Evolutionary conservation across 192 early-diverging fungal species (phyloP), one percentile per base, ranked within the genome.

Genomic region (Rhizophlyctis rosea): DNA sequence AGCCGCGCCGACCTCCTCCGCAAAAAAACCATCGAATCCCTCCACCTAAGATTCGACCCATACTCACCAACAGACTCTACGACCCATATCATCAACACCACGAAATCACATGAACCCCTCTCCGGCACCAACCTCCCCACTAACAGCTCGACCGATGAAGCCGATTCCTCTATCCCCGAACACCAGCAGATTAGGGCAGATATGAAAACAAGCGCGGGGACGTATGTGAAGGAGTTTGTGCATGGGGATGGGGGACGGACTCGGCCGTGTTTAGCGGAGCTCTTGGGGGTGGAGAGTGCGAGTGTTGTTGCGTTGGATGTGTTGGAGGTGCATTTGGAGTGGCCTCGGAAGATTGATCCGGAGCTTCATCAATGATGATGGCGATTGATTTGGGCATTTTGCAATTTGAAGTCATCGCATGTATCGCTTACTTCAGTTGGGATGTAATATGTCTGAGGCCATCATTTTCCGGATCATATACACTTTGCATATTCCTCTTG

Each of bases 221-320:
- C 93, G 0, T 93, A 90, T 62, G 79, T 98, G 58, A 98, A 98
- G 62, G 95, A 98, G 77, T 98, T 95, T 86, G 82, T 95, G 1
- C 92, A 95, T 61, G 90, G 93, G n/a, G 95, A 98, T 76, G 65
- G 87, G 18, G 93, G 93, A 3, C 81, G 93, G 25, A 95, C 92
- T 0, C 66, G 65, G 27, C 95, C 95, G 14, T 88, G 82, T 25
- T 57, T 89, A 28, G 72, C 71, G n/a, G 62, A 62, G 28, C 59
- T 98, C 60, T 69, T 83, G 5, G 81, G 80, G 1, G 77, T 90
- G 34, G 57, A 80, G 28, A 82, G 76, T 28, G 82, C 91, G 0
- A 86, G 84, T 57, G 89, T 95, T 24, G 67, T 91, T 30, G 87
- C 86, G 48, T 66, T 97, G 54, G 95, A 97, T 73, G 95, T 97